These are phyloP conservation scores for Monosporozyma solicola DNA, from an alignment of 805 yeast genomes.

Conservation along the genomic window DNA sequence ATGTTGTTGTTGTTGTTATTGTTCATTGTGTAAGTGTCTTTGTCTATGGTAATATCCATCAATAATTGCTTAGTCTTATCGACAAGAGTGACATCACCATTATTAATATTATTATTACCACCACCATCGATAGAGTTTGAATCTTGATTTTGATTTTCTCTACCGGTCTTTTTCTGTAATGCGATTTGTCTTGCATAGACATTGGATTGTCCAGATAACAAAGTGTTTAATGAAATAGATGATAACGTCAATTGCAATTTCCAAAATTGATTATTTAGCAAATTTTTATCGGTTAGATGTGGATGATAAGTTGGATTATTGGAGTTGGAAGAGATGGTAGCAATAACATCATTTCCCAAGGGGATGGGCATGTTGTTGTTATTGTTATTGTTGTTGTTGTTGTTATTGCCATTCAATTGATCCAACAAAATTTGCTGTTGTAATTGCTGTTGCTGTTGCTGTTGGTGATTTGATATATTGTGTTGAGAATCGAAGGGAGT, in stretches of 20 bases:
- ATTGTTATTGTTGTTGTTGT: not conserved
- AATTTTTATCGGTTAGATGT: constrained; percentile 26
- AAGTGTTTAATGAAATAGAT: constrained; percentile 25
- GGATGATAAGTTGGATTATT: constrained; percentile 30
- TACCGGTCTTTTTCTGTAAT: constrained; percentile 20
- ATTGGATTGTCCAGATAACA: constrained; percentile 27
- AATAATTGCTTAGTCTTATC: constrained; percentile 27
- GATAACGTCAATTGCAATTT: constrained; percentile 30
- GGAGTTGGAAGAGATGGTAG: constrained; percentile 10
- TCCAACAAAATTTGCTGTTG: constrained; percentile 1
- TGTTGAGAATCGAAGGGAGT: not conserved
- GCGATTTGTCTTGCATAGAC: constrained; percentile 32
- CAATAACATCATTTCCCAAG: not conserved
- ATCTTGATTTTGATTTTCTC: constrained; percentile 15
- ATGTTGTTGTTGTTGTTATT: not conserved
- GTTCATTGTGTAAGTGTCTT: constrained; percentile 2
- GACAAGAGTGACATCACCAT: constrained; percentile 10
- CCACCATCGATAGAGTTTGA: not conserved
- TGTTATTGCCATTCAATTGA: not conserved
- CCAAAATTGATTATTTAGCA: constrained; percentile 30
- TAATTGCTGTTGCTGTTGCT: constrained; percentile 4
- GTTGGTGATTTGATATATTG: no score
- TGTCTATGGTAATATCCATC: constrained; percentile 24
- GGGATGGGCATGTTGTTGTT: not conserved
- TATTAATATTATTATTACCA: not conserved